Base-by-base conservation (phyloP, 2,329 filamentous ascomycete genomes). In the Fusarium sp. region DNA sequence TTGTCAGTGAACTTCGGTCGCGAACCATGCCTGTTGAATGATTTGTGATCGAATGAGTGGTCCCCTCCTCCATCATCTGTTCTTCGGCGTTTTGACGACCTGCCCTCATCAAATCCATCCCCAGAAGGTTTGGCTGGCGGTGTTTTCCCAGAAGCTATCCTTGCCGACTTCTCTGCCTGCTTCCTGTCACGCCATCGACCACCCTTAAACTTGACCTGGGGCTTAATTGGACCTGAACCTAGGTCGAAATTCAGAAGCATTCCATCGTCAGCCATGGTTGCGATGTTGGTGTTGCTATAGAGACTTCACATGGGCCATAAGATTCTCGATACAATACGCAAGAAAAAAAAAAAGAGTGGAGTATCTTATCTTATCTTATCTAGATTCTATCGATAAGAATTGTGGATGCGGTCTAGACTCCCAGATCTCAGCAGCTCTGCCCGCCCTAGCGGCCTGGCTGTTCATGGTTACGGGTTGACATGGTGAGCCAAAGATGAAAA, bases 241-340 rank as follows among this genome's bases (percentile, higher is more conserved):
- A 97, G 85, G 77, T 94, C 91, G 81, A 98, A 98, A 78, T 98
- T 98, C 80, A 98, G 86, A 64, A 98, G 89, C 90, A 99, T 93
- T 75, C 95, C 95, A 91, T 97, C 93, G 85, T 98, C 95, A 57
- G 93, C 93, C 95, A 98, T 98, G 68, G 41, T 72, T 61, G 68
- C 59, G 55, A 55, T 67, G 67, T 51, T 64, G 58, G 54, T 58
- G 70, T 65, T 63, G 41, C 38, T 70, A 68, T 51, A 69, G 74
- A 67, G 47, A 50, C 58, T 66, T 61, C 55, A 71, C 74, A 76
- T 77, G 75, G 74, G 72, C 70, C 68, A 68, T 64, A 39, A 63
- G 63, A 47, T 59, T 68, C 60, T 67, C 45, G 31, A 53, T 58
- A 58, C 57, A 65, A 61, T 54, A 31, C 47, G 53, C 66, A 72